Percentiles rank a stretch among this genome's conserved stretches.
Evolutionary conservation across 768 basidiomycete genomes (phyloP).

Genomic region (Trametes elegans): DNA sequence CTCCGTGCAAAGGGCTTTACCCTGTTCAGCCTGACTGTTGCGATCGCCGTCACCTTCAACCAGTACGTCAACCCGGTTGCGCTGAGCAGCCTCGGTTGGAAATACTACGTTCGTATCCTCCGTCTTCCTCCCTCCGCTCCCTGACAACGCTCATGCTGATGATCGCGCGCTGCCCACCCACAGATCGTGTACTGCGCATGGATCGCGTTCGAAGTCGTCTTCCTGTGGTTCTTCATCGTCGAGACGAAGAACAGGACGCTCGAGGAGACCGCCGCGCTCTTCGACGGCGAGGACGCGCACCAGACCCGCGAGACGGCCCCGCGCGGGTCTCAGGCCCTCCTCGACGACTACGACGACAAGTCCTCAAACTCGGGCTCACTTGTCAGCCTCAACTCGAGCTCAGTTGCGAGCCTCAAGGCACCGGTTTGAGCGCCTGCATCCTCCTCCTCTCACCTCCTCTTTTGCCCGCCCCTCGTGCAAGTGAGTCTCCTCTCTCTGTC

Average conservation of each 20-base stretch:
- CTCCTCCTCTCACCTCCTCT: neutral
- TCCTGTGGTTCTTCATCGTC: slow-evolving; percentile 63
- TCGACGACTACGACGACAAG: slow-evolving; percentile 24
- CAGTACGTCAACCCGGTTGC: slow-evolving; percentile 87
- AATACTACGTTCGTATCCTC: slow-evolving; percentile 58
- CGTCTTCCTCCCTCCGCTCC: neutral
- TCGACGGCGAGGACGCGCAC: slow-evolving; percentile 62
- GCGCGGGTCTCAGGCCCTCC: slow-evolving; percentile 7
- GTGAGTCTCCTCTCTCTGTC: neutral
- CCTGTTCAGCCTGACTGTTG: slow-evolving; percentile 77
- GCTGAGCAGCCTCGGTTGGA: slow-evolving; percentile 62
- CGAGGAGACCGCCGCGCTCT: slow-evolving; percentile 80
- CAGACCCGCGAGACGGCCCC: slow-evolving; percentile 6
- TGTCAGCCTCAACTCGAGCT: too few species aligned
- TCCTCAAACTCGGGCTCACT: too few species aligned
- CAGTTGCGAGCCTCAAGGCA: slow-evolving; percentile 11
- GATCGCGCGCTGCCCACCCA: neutral
- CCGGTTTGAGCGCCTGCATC: neutral
- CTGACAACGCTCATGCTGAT: neutral
- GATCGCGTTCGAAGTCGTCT: slow-evolving; percentile 64
- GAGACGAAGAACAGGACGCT: slow-evolving; percentile 74
- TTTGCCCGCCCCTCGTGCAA: neutral
- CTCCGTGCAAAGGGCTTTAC: slow-evolving; percentile 87
- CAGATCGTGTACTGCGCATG: slow-evolving; percentile 70
- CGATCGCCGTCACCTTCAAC: slow-evolving; percentile 81